Evolutionary conservation across 192 early-diverging fungal species (phyloP), one percentile per base, ranked within the genome.

Genomic region (Thamnidium elegans): DNA sequence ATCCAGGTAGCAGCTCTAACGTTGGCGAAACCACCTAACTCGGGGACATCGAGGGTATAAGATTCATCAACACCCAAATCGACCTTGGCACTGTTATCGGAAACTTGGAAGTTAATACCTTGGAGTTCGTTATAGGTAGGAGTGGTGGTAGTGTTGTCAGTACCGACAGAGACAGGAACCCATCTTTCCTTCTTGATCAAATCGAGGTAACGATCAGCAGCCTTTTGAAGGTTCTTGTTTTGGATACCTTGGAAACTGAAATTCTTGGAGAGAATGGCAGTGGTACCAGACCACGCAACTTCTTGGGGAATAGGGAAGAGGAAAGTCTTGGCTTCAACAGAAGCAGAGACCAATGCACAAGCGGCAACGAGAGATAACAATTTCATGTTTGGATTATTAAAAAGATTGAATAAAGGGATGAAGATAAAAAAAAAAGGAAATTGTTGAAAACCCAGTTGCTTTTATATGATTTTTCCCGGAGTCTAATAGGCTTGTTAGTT

Each of bases 51-150:
- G 21, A 91, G 79, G 21, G 72, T 79, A 65, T 91, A 91, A n/a
- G 89, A 86, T 74, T 91, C 89, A 62, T 91, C 85, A 0, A 84
- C 79, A 36, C 74, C 78, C 26, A 84, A 71, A 42, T 78, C 73
- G 21, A 89, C 80, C 2, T 80, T 76, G 65, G 63, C 79, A 67
- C 72, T 72, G 31, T 67, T 58, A 69, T 76, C 73, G 7, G 48
- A 64, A 20, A 91, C 81, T 1, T 66, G 62, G 15, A 90, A 69
- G 6, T 48, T 62, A 32, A 89, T 68, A 8, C 68, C 70, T 9
- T 56, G 53, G 9, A 39, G 3, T 67, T 66, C 10, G 89, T 68
- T 7, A 48, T 51, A 44, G 89, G 76, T 10, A 65, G 70, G 45
- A 3, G 11, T 26, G 2, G 43, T 2, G 3, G 65, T 58, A 9